Evolutionary conservation across 2,329 filamentous ascomycete species (phyloP), one percentile per base, ranked within the genome.

Genomic region (Exophiala aquamarina): DNA sequence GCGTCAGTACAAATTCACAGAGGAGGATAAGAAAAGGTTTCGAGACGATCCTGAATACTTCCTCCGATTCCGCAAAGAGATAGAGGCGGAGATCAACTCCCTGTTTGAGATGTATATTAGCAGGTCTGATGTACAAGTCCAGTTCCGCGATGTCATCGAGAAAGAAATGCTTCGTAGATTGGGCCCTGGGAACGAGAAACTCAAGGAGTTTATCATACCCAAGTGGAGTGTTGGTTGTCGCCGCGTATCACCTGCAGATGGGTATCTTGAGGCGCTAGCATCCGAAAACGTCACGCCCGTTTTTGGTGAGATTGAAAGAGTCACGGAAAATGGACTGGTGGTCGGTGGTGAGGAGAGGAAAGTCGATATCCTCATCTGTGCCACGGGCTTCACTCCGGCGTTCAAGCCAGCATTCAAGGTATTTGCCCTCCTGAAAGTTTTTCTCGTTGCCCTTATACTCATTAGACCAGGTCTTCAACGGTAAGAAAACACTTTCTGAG

Each of bases 331-430:
- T 1, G 58, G 55, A 3, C 63, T 70, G 14, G 38, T 61, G 13
- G 63, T 61, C 0, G 65, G 67, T 29, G 64, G 65, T 7, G 53
- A 55, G 11, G 62, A 66, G 43, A 56, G 61, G 34, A 52, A 59
- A 2, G 54, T 63, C 2, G 64, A 69, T 31, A 55, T 63, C n/a
- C 50, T 68, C 4, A 61, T 66, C 21, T 68, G 66, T 36, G 66
- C 66, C 5, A 68, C 66, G 3, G 66, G 65, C 0, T 68, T 68
- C 34, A 55, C 67, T 14, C 66, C 64, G 6, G 61, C 59, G 2
- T 66, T 61, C 31, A 58, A 57, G 3, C 62, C 63, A 1, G 56
- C 61, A 3, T 65, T 67, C 40, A 53, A 13, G 60, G 61, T 3
- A 15, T 58, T 7, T 54, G 58, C 10, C 48, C 64, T 4, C 49